Percentiles rank a stretch among this genome's conserved stretches.
phyloP scores from a whole-genome alignment of 2,329 filamentous ascomycete genomes.

The Colletotrichum nymphaeae region DNA sequence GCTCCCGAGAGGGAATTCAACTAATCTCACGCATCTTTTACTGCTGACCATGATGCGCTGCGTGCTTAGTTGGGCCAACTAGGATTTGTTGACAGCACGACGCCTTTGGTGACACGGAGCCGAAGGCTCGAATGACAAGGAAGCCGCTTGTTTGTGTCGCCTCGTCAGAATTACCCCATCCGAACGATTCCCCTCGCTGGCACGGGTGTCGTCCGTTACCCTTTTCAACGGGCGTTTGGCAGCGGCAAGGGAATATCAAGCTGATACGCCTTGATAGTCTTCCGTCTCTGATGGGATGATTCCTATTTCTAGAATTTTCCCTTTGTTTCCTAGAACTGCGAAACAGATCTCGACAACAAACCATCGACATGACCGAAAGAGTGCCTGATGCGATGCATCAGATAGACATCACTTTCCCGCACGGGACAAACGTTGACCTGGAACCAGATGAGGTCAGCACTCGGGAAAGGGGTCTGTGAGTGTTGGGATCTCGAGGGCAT shows the following conservation, averaged over 20 bases:
- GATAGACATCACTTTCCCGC: constrained; percentile 10
- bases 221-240: background rate
- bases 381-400: constrained; percentile 16
- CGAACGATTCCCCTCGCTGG: background rate
- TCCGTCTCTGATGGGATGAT: background rate
- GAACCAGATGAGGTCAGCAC: constrained; percentile 34
- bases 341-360: background rate
- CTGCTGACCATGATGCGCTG: background rate
- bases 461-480: background rate
- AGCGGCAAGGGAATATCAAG: background rate
- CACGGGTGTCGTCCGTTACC: background rate
- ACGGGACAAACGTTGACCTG: constrained; percentile 12
- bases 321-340: background rate
- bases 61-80: background rate
- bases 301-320: background rate
- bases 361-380: constrained; percentile 25
- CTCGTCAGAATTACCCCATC: constrained; percentile 12
- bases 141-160: constrained; percentile 18
- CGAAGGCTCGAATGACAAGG: background rate
- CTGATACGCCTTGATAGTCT: background rate
- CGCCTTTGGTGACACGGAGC: constrained; percentile 11
- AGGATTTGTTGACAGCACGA: background rate
- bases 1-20: background rate
- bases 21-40: background rate
- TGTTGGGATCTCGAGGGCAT: background rate